These are phyloP conservation scores for Trichophyton schoenleinii DNA, from an alignment of 2,329 filamentous ascomycete species.

Conservation along the genomic window DNA sequence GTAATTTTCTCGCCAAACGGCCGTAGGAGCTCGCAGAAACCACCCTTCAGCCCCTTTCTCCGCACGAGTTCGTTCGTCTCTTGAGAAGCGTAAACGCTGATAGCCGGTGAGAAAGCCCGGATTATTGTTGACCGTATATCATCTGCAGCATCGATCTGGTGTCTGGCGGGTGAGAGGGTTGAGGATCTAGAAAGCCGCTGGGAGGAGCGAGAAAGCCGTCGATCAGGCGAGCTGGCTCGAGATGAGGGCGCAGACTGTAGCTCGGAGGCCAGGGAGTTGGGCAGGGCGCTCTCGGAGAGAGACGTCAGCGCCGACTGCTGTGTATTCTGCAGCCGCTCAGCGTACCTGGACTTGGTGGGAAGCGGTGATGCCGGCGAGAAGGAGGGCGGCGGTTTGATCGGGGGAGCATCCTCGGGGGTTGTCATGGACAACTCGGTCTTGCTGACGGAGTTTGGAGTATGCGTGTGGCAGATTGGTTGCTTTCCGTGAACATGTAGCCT, in stretches of 20 bases:
- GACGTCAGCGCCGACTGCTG: constrained; percentile 26
- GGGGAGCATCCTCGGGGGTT: constrained; percentile 51
- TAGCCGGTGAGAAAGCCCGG: constrained; percentile 75
- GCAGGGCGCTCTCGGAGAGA: constrained; percentile 38
- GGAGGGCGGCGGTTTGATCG: constrained; percentile 56
- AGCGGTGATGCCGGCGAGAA: constrained; percentile 52
- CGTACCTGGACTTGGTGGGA: constrained; percentile 48
- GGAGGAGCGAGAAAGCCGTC: constrained; percentile 46
- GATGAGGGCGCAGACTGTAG: constrained; percentile 48
- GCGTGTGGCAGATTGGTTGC: neutral
- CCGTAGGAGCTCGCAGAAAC: constrained; percentile 71
- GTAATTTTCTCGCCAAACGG: constrained; percentile 82
- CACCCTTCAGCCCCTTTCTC: constrained; percentile 72
- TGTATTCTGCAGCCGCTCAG: constrained; percentile 40
- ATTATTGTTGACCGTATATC: constrained; percentile 56
- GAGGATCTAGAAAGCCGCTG: constrained; percentile 36
- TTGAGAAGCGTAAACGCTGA: constrained; percentile 72
- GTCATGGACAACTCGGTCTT: constrained; percentile 46
- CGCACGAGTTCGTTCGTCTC: constrained; percentile 71
- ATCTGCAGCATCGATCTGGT: constrained; percentile 40
- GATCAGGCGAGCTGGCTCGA: constrained; percentile 54
- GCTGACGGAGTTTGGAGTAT: neutral
- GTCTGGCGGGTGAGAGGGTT: constrained; percentile 38
- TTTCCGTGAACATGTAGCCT: constrained; percentile 6
- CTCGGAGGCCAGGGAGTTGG: constrained; percentile 45